Evolutionary conservation across 768 basidiomycete species (phyloP).

Genomic region (Termitomyces sp.): DNA sequence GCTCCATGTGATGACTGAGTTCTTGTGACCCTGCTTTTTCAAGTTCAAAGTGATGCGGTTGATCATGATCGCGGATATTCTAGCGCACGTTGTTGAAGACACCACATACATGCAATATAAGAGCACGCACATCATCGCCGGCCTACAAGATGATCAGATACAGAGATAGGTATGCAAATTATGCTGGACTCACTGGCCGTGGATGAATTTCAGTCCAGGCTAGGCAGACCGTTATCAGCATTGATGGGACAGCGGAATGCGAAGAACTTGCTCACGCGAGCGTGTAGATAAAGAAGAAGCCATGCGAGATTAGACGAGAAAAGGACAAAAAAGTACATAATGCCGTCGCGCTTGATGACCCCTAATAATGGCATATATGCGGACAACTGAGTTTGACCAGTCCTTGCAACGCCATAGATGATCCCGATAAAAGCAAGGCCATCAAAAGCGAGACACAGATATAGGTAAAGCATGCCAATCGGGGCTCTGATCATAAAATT

Average conservation of each 20-base stretch:
- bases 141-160: neutral
- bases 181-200: conserved; percentile 1
- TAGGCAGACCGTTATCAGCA: neutral
- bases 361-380: neutral
- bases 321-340: conserved; percentile 17
- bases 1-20: conserved; percentile 7
- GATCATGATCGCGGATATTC: conserved; percentile 18
- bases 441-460: conserved; percentile 16
- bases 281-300: conserved; percentile 14
- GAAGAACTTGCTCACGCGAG: conserved; percentile 8
- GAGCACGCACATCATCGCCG: conserved; percentile 6
- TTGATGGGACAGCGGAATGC: neutral
- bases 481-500: too few species aligned
- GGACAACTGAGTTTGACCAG: neutral
- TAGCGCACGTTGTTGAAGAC: neutral
- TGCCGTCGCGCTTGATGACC: conserved; percentile 14
- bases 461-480: conserved; percentile 9
- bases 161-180: neutral
- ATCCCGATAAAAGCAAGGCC: conserved; percentile 14
- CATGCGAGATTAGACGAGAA: conserved; percentile 18
- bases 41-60: conserved; percentile 18
- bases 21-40: conserved; percentile 6
- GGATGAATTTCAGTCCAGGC: conserved; percentile 5
- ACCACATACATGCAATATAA: neutral
- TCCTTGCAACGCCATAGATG: neutral